Conservation (phyloP, 1,139 yeast species). For the Yamadazyma atlantica region DNA sequence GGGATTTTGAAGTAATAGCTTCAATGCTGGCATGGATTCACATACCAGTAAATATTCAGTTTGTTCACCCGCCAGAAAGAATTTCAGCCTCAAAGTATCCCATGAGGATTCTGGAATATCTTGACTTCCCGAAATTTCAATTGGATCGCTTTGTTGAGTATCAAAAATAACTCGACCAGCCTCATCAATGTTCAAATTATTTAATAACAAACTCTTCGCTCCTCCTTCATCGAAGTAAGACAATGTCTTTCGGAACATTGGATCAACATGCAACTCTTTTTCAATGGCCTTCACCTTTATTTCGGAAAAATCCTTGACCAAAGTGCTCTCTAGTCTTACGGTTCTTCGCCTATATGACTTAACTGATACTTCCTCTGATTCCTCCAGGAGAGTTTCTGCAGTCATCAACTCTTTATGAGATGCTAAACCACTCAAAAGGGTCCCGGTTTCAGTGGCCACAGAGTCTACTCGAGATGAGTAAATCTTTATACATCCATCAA, state of each 20-base stretch:
- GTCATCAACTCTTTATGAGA: slow-evolving; percentile 10
- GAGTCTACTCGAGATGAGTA: slow-evolving; percentile 69
- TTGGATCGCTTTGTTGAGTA: not conserved
- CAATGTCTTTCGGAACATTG: slow-evolving; percentile 79
- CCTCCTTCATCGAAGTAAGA: slow-evolving; percentile 96
- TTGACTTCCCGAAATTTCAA: not conserved
- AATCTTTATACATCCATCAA: slow-evolving; percentile 38
- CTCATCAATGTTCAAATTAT: slow-evolving; percentile 57
- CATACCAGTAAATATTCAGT: slow-evolving; percentile 35
- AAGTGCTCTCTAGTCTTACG: slow-evolving; percentile 37
- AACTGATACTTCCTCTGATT: slow-evolving; percentile 14
- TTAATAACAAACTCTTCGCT: slow-evolving; percentile 74
- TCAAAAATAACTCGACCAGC: slow-evolving; percentile 60
- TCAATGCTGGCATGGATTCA: slow-evolving; percentile 57
- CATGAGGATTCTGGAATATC: slow-evolving; percentile 7
- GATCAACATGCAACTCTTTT: slow-evolving; percentile 75
- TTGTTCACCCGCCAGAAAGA: slow-evolving; percentile 21
- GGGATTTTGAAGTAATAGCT: slow-evolving; percentile 56
- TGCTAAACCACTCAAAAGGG: slow-evolving; percentile 68
- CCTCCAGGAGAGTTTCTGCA: slow-evolving; percentile 14
- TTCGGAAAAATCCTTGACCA: slow-evolving; percentile 50
- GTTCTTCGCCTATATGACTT: slow-evolving; percentile 16
- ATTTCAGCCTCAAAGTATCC: slow-evolving; percentile 14
- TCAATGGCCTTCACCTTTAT: slow-evolving; percentile 68
- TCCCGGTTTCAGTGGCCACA: slow-evolving; percentile 85